These are phyloP conservation scores for Talaromyces trachyspermus DNA, from an alignment of 495 filamentous ascomycete species.

Conservation along the genomic window DNA sequence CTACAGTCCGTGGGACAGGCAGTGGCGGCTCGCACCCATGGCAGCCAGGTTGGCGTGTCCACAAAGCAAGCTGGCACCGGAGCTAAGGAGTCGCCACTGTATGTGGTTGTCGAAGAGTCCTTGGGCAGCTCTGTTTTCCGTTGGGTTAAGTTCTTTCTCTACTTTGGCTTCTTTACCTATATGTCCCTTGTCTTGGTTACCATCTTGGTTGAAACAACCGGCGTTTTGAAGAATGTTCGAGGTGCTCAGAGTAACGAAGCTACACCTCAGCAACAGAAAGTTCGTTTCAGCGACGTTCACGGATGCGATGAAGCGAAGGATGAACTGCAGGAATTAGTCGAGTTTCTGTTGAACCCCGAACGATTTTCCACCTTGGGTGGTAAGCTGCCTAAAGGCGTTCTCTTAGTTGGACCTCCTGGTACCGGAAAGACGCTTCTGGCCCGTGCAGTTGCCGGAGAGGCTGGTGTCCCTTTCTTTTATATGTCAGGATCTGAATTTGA, in stretches of 20 bases:
- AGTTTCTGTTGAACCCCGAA: constrained; percentile 88
- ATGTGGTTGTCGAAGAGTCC: constrained; percentile 95
- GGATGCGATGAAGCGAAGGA: constrained; percentile 98
- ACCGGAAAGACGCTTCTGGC: constrained; percentile 98
- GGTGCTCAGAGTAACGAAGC: constrained; percentile 69
- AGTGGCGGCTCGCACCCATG: constrained; percentile 65
- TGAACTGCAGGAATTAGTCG: constrained; percentile 91
- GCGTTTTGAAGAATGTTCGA: constrained; percentile 68
- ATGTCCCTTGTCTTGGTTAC: constrained; percentile 66
- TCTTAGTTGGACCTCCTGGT: constrained; percentile 91
- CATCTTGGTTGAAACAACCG: constrained; percentile 70
- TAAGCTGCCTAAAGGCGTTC: constrained; percentile 92
- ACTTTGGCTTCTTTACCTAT: constrained; percentile 69
- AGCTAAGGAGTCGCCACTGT: constrained; percentile 70
- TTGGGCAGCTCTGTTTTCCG: constrained; percentile 70
- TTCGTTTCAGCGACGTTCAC: constrained; percentile 89
- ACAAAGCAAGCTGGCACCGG: constrained; percentile 48
- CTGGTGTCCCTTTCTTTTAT: constrained; percentile 98
- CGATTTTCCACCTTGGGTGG: constrained; percentile 87
- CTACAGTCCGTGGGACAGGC: constrained; percentile 83
- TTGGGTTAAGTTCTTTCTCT: constrained; percentile 80
- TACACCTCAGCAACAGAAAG: constrained; percentile 81
- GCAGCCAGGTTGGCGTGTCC: constrained; percentile 49
- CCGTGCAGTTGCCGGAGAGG: constrained; percentile 92
- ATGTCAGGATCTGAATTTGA: constrained; percentile 99